Evolutionary conservation across 2,329 filamentous ascomycete species (phyloP).

Genomic region (Davidsoniella neocaledoniae): DNA sequence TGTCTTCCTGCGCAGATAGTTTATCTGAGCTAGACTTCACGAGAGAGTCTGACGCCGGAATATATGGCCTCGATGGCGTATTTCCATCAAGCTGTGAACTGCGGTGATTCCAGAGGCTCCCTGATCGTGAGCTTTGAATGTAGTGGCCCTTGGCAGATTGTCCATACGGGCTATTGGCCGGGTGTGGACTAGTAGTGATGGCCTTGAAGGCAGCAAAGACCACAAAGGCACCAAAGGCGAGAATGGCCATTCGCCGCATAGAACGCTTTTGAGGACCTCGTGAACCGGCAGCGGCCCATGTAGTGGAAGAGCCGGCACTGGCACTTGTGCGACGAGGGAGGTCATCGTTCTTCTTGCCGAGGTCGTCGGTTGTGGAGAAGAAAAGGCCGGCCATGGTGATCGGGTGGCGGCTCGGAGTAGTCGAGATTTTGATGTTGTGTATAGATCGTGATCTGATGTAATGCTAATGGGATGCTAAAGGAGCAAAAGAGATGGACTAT

Average conservation of each 20-base stretch:
- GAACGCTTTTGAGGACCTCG: conserved; percentile 29
- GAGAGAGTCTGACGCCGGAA: not conserved
- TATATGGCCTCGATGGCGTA: not conserved
- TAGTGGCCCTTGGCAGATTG: conserved; percentile 2
- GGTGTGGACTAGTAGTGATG: conserved; percentile 2
- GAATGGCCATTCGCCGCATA: conserved; percentile 34
- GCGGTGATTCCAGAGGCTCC: not conserved
- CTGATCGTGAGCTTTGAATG: not conserved
- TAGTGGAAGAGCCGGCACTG: conserved; percentile 13
- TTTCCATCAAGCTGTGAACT: conserved; percentile 8
- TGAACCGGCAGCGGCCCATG: conserved; percentile 20
- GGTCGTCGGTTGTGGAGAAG: not conserved
- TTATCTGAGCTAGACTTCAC: not conserved
- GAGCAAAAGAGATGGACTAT: too few relatives aligned
- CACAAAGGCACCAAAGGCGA: conserved; percentile 23
- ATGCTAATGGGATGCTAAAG: too few relatives aligned
- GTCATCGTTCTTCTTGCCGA: conserved; percentile 41
- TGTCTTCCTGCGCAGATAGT: conserved; percentile 10
- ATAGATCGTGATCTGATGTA: not conserved
- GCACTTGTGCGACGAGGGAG: conserved; percentile 19
- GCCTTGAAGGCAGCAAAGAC: not conserved
- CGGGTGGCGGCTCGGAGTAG: not conserved
- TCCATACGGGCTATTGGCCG: conserved; percentile 10
- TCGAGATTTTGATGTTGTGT: not conserved
- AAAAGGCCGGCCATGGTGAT: not conserved